Evolutionary conservation across 306 rosid species (phyloP).

Genomic region (Ormosia emarginata): DNA sequence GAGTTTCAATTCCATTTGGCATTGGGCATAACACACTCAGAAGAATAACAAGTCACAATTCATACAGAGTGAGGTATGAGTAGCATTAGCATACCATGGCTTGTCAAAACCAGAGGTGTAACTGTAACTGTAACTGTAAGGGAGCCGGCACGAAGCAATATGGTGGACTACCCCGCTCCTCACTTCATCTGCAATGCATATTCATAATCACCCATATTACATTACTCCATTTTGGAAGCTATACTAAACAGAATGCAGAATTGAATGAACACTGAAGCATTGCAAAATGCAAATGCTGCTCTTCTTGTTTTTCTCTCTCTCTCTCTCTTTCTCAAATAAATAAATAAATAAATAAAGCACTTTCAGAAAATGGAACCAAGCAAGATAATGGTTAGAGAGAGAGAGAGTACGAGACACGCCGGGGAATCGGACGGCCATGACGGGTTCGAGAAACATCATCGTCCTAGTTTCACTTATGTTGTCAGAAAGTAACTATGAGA

Average conservation of each 20-base stretch:
- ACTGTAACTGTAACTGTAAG: slow-evolving; percentile 12
- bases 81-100: slow-evolving; percentile 46
- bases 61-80: not conserved
- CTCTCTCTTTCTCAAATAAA: too few relatives aligned
- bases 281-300: not conserved
- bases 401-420: slow-evolving; percentile 36
- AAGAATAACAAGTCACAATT: too few relatives aligned
- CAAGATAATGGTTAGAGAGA: slow-evolving; percentile 2
- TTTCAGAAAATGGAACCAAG: not conserved
- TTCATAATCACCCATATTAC: not conserved
- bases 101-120: slow-evolving; percentile 30
- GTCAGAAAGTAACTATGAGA: slow-evolving; percentile 29
- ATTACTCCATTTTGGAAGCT: too few relatives aligned
- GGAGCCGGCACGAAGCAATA: slow-evolving; percentile 50
- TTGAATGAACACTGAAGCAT: not conserved
- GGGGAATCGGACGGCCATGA: slow-evolving; percentile 67
- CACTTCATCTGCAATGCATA: slow-evolving; percentile 42
- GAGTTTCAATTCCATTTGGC: too few relatives aligned
- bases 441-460: slow-evolving; percentile 59
- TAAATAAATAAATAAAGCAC: not conserved
- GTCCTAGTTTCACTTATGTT: not conserved
- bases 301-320: too few relatives aligned
- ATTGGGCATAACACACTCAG: too few relatives aligned
- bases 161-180: slow-evolving; percentile 30
- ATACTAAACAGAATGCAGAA: too few relatives aligned